These are phyloP conservation scores for Fusarium subglutinans DNA, from an alignment of 2,329 filamentous ascomycete genomes.

Conservation along the genomic window DNA sequence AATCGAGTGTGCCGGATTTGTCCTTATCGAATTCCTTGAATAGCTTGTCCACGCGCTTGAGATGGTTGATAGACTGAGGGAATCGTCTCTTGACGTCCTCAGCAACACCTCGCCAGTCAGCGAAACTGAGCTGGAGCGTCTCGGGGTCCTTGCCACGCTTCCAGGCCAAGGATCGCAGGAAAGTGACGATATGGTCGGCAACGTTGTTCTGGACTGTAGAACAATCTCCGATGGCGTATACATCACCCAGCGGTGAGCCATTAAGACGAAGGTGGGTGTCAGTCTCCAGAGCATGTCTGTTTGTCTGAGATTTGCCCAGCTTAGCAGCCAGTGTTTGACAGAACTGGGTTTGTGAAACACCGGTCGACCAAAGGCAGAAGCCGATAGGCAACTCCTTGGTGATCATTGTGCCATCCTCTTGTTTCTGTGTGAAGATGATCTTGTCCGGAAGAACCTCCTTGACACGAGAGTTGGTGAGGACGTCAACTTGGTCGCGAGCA, in stretches of 20 bases:
- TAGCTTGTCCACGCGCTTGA: slow-evolving; percentile 88
- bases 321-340: slow-evolving; percentile 80
- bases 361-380: slow-evolving; percentile 98
- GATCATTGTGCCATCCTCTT: slow-evolving; percentile 75
- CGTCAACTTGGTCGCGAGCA: slow-evolving; percentile 87
- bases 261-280: slow-evolving; percentile 91
- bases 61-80: slow-evolving; percentile 87
- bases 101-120: slow-evolving; percentile 88
- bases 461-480: slow-evolving; percentile 92
- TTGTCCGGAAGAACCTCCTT: slow-evolving; percentile 85
- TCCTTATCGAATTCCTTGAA: slow-evolving; percentile 95
- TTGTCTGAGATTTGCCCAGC: slow-evolving; percentile 80
- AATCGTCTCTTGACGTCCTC: slow-evolving; percentile 86
- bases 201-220: slow-evolving; percentile 97
- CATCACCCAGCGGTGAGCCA: slow-evolving; percentile 89
- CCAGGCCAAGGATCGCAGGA: slow-evolving; percentile 89
- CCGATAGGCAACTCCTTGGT: slow-evolving; percentile 95
- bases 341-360: slow-evolving; percentile 86
- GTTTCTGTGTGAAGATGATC: slow-evolving; percentile 88
- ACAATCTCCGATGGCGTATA: slow-evolving; percentile 97
- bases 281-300: slow-evolving; percentile 91
- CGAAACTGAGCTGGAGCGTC: slow-evolving; percentile 85
- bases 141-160: slow-evolving; percentile 91
- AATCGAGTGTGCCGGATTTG: slow-evolving; percentile 91
- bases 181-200: slow-evolving; percentile 88